Percentiles rank a stretch among this genome's conserved stretches.
These are phyloP conservation scores for Torulaspora maleeae DNA, from an alignment of 805 yeast genomes.

Conservation along the genomic window DNA sequence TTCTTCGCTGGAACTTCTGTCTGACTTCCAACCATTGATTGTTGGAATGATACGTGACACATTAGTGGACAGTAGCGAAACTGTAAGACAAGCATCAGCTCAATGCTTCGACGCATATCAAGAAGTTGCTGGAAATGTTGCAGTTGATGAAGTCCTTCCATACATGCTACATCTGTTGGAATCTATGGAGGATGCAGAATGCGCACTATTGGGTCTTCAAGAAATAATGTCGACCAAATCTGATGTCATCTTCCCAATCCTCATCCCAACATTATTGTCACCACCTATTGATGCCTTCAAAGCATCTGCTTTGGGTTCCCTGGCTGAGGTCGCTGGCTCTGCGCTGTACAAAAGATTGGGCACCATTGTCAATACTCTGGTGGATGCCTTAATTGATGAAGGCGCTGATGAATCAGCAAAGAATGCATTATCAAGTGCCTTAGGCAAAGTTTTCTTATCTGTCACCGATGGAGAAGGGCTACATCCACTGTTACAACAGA, in stretches of 20 bases:
- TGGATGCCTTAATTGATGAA: conserved; percentile 47
- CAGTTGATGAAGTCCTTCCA: conserved; percentile 86
- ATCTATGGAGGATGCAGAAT: conserved; percentile 51
- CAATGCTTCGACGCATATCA: conserved; percentile 85
- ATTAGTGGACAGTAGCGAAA: conserved; percentile 64
- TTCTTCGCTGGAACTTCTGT: conserved; percentile 55
- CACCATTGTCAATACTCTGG: conserved; percentile 66
- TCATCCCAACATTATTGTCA: conserved; percentile 75
- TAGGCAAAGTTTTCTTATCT: conserved; percentile 67
- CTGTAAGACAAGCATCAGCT: conserved; percentile 89
- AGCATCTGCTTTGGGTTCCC: conserved; percentile 80
- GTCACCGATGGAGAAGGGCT: conserved; percentile 73
- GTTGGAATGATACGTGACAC: conserved; percentile 74
- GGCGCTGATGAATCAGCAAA: conserved; percentile 39
- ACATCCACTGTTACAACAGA: conserved; percentile 78
- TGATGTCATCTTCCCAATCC: conserved; percentile 87
- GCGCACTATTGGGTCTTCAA: conserved; percentile 81
- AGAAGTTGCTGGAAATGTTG: conserved; percentile 72
- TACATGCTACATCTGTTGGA: conserved; percentile 68
- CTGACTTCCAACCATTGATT: conserved; percentile 60
- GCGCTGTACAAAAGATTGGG: conserved; percentile 72
- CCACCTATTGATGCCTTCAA: conserved; percentile 80
- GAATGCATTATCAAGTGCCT: conserved; percentile 46
- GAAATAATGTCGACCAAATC: conserved; percentile 90
- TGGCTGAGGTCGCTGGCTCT: conserved; percentile 86